Percentiles rank a stretch among this genome's conserved stretches.
These are phyloP conservation scores for Hypoxylon perforatum DNA, from an alignment of 495 filamentous ascomycete species.

Conservation along the genomic window DNA sequence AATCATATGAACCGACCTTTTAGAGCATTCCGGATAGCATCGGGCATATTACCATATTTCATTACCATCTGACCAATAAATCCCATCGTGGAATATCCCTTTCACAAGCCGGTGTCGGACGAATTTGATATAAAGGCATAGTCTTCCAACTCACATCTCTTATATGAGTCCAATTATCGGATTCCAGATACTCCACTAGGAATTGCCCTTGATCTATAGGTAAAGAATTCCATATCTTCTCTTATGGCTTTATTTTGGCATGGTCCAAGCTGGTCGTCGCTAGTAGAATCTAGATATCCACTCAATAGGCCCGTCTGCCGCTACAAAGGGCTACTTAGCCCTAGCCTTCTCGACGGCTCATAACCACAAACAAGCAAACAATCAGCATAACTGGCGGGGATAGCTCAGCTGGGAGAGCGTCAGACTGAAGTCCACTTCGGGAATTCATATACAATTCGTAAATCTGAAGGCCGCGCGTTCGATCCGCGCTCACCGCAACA, in stretches of 20 bases:
- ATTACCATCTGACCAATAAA: not conserved
- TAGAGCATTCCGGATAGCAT: no score
- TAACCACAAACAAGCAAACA: not conserved
- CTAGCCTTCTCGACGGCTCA: no score
- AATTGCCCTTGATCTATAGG: not conserved
- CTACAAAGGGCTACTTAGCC: not conserved
- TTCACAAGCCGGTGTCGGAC: no score
- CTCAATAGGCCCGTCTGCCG: not conserved
- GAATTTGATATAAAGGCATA: no score
- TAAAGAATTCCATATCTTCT: not conserved
- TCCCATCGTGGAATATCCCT: not conserved
- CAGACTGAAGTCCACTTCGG: conserved; percentile 10
- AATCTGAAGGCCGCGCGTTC: conserved; percentile 11
- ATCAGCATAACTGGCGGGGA: not conserved
- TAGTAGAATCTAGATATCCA: not conserved
- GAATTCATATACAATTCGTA: not conserved
- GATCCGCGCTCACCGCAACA: conserved; percentile 4
- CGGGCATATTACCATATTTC: no score
- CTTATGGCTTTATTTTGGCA: not conserved
- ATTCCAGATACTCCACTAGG: not conserved
- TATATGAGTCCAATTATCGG: no score
- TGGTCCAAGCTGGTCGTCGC: not conserved
- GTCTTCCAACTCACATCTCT: no score
- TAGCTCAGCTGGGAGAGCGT: conserved; percentile 13
- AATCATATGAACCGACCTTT: no score